Evolutionary conservation across 768 basidiomycete species (phyloP).

Genomic region (Pulveroboletus sp.): DNA sequence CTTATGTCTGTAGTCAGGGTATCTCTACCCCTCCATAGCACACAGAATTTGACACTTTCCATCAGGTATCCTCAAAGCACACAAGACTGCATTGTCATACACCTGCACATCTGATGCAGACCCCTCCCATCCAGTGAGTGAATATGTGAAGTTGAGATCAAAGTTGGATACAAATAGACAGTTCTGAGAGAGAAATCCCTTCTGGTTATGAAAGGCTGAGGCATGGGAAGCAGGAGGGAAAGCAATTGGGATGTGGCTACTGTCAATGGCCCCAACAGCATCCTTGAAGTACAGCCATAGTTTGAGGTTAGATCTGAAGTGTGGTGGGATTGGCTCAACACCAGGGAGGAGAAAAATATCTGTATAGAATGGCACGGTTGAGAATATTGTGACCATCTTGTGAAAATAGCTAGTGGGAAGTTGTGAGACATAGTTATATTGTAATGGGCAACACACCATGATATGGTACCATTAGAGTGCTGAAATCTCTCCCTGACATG

Average conservation of each 20-base stretch:
- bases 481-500: background rate
- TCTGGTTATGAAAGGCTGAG: background rate
- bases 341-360: too few relatives aligned
- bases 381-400: too few relatives aligned
- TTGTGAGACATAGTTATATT: too few relatives aligned
- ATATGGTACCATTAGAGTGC: background rate
- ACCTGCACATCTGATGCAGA: background rate
- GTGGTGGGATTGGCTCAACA: too few relatives aligned
- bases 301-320: background rate
- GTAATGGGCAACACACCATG: background rate
- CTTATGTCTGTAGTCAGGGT: too few relatives aligned
- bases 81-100: background rate
- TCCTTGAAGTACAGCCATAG: background rate
- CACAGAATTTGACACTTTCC: too few relatives aligned
- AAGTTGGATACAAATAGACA: background rate
- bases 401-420: background rate
- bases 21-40: too few relatives aligned
- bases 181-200: background rate
- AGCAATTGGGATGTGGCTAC: background rate
- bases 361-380: too few relatives aligned
- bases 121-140: background rate
- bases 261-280: background rate
- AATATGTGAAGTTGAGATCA: background rate
- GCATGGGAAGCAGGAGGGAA: too few relatives aligned
- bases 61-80: too few relatives aligned